Evolutionary conservation across 78 protist species (phyloP).

Genomic region (Emiliania huxleyi): DNA sequence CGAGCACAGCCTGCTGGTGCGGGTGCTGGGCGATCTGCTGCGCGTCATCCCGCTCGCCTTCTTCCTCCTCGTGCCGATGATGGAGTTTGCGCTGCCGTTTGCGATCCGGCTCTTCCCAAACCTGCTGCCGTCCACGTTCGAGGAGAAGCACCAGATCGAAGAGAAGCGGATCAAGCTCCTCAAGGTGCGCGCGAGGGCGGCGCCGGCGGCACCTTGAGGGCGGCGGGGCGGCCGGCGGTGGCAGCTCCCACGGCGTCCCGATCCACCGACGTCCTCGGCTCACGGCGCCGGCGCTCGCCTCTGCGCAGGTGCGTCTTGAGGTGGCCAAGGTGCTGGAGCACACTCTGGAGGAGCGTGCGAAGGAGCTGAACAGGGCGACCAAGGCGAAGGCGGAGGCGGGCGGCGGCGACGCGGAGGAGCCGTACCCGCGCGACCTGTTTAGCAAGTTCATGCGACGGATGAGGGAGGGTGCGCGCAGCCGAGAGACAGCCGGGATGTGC

Average conservation of each 20-base stretch:
- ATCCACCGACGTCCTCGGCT: too few species aligned
- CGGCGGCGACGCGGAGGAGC: too few species aligned
- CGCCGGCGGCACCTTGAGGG: too few species aligned
- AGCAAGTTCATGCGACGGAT: neutral
- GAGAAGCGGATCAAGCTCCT: neutral
- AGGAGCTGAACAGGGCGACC: neutral
- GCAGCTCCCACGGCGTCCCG: too few species aligned
- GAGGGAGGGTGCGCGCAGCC: neutral
- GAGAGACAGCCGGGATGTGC: too few species aligned
- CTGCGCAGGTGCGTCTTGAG: too few species aligned
- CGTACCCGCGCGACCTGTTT: too few species aligned
- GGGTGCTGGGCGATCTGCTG: slow-evolving; percentile 57
- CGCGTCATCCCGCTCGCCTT: slow-evolving; percentile 69
- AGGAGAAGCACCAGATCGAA: neutral
- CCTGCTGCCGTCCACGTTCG: slow-evolving; percentile 68
- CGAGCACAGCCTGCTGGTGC: slow-evolving; percentile 43
- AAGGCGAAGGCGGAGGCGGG: neutral
- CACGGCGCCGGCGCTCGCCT: too few species aligned
- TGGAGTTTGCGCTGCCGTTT: slow-evolving; percentile 67
- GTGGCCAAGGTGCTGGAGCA: slow-evolving; percentile 8
- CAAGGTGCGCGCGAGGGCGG: neutral
- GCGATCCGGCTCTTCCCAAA: slow-evolving; percentile 63
- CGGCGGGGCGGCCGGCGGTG: too few species aligned
- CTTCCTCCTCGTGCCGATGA: slow-evolving; percentile 61
- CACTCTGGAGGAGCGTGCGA: slow-evolving; percentile 9